phyloP scores from a whole-genome alignment of 2,329 filamentous ascomycete species.

The Chrysoporthe deuterocubensis region DNA sequence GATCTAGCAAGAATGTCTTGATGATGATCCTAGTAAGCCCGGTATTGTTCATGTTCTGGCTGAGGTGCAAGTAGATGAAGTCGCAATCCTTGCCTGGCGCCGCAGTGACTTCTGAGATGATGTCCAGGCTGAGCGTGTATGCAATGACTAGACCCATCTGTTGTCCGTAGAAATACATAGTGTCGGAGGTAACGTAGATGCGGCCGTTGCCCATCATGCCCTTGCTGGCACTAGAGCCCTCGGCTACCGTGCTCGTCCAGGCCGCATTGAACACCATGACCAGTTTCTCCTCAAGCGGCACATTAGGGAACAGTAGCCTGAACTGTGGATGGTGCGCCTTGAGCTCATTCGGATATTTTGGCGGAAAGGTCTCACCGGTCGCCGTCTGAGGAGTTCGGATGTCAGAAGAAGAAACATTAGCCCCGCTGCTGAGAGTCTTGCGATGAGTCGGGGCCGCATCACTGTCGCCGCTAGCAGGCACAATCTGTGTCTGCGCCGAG shows the following conservation, averaged over 20 bases:
- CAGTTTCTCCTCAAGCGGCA: conserved; percentile 76
- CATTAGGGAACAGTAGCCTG: conserved; percentile 83
- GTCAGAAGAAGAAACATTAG: conserved; percentile 18
- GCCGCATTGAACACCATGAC: conserved; percentile 92
- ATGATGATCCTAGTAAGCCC: conserved; percentile 78
- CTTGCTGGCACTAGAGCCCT: conserved; percentile 46
- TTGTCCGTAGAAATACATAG: conserved; percentile 96
- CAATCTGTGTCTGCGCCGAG: conserved; percentile 40
- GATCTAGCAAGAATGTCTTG: conserved; percentile 89
- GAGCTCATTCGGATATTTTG: conserved; percentile 79
- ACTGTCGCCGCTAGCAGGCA: conserved; percentile 34
- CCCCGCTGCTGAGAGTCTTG: conserved; percentile 38
- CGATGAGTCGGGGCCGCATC: conserved; percentile 29
- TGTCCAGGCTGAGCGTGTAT: conserved; percentile 74
- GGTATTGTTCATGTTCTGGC: conserved; percentile 64
- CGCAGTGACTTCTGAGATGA: conserved; percentile 85
- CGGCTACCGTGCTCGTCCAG: conserved; percentile 65
- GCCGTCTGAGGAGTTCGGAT: conserved; percentile 38
- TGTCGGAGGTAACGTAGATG: conserved; percentile 83
- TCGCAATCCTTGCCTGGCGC: conserved; percentile 91
- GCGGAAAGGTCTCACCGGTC: conserved; percentile 64
- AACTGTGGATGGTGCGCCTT: conserved; percentile 92
- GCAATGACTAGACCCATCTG: conserved; percentile 89
- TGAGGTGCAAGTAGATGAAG: conserved; percentile 82
- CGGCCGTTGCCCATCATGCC: conserved; percentile 70